Evolutionary conservation across 176 grass and related monocot species (phyloP).

Genomic region (Alopecurus myosuroides): DNA sequence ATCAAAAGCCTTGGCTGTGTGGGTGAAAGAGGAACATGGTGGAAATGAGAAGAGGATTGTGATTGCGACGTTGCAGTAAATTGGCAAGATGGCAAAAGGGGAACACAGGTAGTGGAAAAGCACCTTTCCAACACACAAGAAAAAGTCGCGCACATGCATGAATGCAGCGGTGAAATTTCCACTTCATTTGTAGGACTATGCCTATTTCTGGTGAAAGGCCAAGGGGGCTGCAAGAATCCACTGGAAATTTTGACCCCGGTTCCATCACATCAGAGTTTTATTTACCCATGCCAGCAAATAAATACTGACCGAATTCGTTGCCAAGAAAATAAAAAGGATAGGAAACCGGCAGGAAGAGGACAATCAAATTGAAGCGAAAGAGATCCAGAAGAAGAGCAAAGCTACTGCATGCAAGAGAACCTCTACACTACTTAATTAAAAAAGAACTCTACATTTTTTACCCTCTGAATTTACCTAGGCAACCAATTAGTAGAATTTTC

Average conservation of each 20-base stretch:
- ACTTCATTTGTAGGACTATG: neutral
- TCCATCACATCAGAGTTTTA: slow-evolving; percentile 17
- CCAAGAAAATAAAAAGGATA: neutral
- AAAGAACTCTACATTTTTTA: neutral
- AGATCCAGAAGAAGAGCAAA: neutral
- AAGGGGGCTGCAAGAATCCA: neutral
- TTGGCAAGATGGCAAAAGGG: slow-evolving; percentile 1
- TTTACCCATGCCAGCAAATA: slow-evolving; percentile 8
- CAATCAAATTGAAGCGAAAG: slow-evolving; percentile 6
- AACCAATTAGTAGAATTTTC: neutral
- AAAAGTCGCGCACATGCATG: neutral
- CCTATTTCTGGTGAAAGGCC: slow-evolving; percentile 24
- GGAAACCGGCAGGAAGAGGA: slow-evolving; percentile 10
- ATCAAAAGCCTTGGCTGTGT: neutral
- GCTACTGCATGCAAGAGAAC: slow-evolving; percentile 13
- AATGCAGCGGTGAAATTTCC: neutral
- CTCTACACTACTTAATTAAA: neutral
- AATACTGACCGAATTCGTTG: slow-evolving; percentile 12
- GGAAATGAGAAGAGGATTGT: neutral
- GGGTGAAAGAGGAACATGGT: neutral
- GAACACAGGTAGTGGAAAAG: neutral
- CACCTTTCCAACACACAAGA: neutral
- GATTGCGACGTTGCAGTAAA: neutral
- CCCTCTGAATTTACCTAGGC: neutral
- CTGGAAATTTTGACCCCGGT: neutral